Evolutionary conservation across 148 eudicot genomes (phyloP), one percentile per base, ranked within the genome.

Genomic region (Simmondsia chinensis): DNA sequence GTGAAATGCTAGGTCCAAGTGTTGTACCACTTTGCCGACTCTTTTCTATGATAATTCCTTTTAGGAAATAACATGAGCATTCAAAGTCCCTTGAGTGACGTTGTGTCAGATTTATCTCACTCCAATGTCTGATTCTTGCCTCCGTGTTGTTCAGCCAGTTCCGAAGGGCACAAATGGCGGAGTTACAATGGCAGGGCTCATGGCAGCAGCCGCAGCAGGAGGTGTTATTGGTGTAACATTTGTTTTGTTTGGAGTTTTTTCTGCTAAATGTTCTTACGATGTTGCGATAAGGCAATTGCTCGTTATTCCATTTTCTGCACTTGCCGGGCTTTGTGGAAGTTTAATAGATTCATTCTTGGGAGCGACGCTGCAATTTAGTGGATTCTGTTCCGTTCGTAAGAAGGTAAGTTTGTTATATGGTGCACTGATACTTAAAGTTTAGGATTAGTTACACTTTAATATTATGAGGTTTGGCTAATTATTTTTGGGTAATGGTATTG

Each of bases 161-260:
- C 81, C 80, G 15, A 84, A 63, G 76, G 97, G 97, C 46, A 89
- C 97, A 65, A 89, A 89, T 65, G 97, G 97, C 40, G 97, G 87
- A 20, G 93, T 89, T 15, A 89, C 95, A 35, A 84, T 38, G 55
- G 68, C 74, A 7, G 97, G 97, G 28, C 87, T 89, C 54, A 29
- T 81, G 38, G 97, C 97, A 14, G 97, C 97, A 20, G 62, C 88
- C 28, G 95, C 80, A 45, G 97, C 75, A 20, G 97, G 97, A 52
- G 18, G 43, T 50, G 58, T 81, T 26, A 59, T 84, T 65, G 97
- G 97, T 43, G 31, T 89, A 16, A 54, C 88, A 43, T 89, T 78
- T 60, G 82, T 63, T 37, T 11, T 76, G 23, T 12, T 79, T 5
- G 97, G 97, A 29, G 52, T 76, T 63, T 52, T 81, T 43, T 74